Evolutionary conservation across 495 filamentous ascomycete genomes (phyloP).

Genomic region (Penicillium angulare): DNA sequence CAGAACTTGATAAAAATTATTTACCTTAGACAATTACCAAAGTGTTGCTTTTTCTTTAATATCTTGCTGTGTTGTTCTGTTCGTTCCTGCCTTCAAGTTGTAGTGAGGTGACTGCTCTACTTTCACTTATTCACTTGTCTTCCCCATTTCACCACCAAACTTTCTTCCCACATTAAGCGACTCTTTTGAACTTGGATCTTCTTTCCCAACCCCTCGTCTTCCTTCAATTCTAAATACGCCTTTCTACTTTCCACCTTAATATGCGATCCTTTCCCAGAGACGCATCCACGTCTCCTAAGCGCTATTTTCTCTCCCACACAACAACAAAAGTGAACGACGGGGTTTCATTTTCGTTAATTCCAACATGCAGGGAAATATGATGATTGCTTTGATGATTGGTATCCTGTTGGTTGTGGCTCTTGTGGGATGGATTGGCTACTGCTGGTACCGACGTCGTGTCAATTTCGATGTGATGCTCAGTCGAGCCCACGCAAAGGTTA

Average conservation of each 20-base stretch:
- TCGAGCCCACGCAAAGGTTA: not conserved
- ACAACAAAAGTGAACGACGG: not conserved
- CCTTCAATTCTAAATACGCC: no score
- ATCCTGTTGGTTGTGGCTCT: not conserved
- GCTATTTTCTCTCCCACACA: no score
- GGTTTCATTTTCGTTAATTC: no score
- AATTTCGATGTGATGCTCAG: not conserved
- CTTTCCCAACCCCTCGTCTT: no score
- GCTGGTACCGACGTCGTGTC: conserved; percentile 5
- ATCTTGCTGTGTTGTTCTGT: not conserved
- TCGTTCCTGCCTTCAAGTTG: not conserved
- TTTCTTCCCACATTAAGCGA: not conserved
- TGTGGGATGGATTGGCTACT: conserved; percentile 3
- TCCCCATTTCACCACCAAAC: not conserved
- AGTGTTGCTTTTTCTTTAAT: not conserved
- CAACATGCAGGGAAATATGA: conserved; percentile 11
- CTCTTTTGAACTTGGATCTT: no score
- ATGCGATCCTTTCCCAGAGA: no score
- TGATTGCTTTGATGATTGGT: conserved; percentile 8
- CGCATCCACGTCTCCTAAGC: no score
- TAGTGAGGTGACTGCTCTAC: not conserved
- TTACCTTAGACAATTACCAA: not conserved
- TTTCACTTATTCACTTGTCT: not conserved
- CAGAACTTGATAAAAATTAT: not conserved
- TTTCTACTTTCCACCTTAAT: no score